phyloP scores from a whole-genome alignment of 2,329 filamentous ascomycete species.

The Paracamarosporium sp. region DNA sequence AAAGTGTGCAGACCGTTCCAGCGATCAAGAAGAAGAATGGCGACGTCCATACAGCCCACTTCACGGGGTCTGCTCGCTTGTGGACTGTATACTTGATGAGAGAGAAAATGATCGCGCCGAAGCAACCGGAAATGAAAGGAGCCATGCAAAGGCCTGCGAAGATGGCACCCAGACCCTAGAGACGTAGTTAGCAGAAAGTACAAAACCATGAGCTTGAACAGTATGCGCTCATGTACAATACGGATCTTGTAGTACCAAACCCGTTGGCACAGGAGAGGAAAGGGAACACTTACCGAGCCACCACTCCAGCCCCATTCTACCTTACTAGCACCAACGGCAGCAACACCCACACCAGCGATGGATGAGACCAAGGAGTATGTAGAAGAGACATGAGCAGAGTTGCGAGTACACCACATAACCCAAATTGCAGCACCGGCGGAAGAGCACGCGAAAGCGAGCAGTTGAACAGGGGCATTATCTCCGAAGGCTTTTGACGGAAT shows the following conservation, averaged over 20 bases:
- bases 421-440: conserved; percentile 70
- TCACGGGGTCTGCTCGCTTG: conserved; percentile 72
- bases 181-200: background rate
- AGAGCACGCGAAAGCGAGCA: conserved; percentile 64
- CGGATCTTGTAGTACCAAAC: too few species aligned
- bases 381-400: conserved; percentile 71
- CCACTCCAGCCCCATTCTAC: conserved; percentile 66
- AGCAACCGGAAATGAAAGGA: conserved; percentile 69
- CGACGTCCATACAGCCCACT: conserved; percentile 75
- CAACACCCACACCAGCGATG: conserved; percentile 55
- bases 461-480: conserved; percentile 55
- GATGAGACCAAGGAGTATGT: conserved; percentile 61
- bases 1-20: conserved; percentile 75
- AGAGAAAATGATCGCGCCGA: conserved; percentile 73
- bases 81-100: conserved; percentile 76
- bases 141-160: conserved; percentile 73
- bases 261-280: background rate
- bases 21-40: conserved; percentile 81
- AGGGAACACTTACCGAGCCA: conserved; percentile 48
- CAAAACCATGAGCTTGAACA: too few species aligned
- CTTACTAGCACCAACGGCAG: conserved; percentile 62
- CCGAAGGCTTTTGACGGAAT: conserved; percentile 56
- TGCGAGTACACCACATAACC: conserved; percentile 81
- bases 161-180: conserved; percentile 67
- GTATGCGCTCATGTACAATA: too few species aligned